Evolutionary conservation across 2,329 filamentous ascomycete species (phyloP).

Genomic region (Trichocomaceae sp.): DNA sequence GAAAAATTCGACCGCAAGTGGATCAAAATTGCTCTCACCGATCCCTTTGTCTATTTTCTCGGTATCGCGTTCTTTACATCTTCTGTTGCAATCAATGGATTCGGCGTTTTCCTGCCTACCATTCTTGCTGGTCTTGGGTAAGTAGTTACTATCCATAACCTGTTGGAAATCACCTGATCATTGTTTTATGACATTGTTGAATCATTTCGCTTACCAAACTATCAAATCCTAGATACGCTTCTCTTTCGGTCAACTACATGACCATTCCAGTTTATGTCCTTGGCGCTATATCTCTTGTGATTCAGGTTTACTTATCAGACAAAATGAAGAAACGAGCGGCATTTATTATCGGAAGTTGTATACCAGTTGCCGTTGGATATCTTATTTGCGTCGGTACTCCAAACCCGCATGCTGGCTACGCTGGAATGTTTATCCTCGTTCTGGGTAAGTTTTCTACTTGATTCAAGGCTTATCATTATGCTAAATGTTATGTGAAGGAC

Average conservation of each 20-base stretch:
- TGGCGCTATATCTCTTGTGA: slow-evolving; percentile 6
- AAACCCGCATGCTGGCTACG: slow-evolving; percentile 2
- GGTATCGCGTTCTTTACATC: slow-evolving; percentile 8
- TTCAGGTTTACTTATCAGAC: background rate
- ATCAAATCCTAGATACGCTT: slow-evolving; percentile 1
- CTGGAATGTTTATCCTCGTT: slow-evolving; percentile 10
- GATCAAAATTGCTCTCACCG: slow-evolving; percentile 3
- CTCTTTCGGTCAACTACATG: slow-evolving; percentile 4
- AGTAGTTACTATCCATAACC: too few species aligned
- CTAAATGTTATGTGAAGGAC: background rate
- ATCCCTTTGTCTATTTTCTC: slow-evolving; percentile 6
- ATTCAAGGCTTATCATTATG: too few species aligned
- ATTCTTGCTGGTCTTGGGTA: slow-evolving; percentile 9
- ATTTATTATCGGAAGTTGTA: slow-evolving; percentile 5
- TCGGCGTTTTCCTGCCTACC: slow-evolving; percentile 8
- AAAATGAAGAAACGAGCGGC: background rate
- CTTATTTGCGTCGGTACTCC: slow-evolving; percentile 3
- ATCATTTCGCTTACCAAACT: background rate
- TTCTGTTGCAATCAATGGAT: slow-evolving; percentile 8
- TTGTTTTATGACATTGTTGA: too few species aligned
- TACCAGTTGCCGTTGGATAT: slow-evolving; percentile 5
- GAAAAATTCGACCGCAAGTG: slow-evolving; percentile 5
- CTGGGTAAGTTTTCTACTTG: background rate
- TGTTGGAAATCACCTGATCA: too few species aligned
- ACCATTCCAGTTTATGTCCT: slow-evolving; percentile 8